Evolutionary conservation across 805 yeast species (phyloP), one percentile per base, ranked within the genome.

Genomic region (Debaryomyces maramus): DNA sequence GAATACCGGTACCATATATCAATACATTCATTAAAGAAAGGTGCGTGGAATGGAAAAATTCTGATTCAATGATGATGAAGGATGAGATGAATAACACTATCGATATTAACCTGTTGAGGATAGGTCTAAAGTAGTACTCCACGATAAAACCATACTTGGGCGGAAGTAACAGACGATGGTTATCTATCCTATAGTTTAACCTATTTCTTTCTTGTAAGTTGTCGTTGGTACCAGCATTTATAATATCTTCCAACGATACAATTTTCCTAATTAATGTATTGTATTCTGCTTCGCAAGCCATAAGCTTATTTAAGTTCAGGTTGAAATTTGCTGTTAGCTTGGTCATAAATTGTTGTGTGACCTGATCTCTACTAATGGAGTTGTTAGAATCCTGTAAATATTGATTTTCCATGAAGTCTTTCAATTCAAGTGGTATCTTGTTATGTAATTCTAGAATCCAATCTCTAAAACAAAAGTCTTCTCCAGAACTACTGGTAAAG

Each of bases 21-120:
- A 80, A 46, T 2, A 67, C 27, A 44, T 85, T 83, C 32, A 87
- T 73, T 3, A 85, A 56, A 8, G 91, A 85, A 11, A 80, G 58
- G 36, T 55, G 65, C 1, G 90, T 79, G 3, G 88, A 85, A 56
- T 86, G 90, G 39, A 84, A 71, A 24, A 83, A 63, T 54, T 88
- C 96, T 14, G 90, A 82, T 63, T 85, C 81, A n/a, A 83, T 70
- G 3, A 88, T 64, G 2, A 79, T 53, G 5, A 79, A 56, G 0
- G 90, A 77, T 5, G 77, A 50, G 0, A 53, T 30, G 9, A 67
- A 68, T 14, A 83, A 52, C 0, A 70, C 10, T 0, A 73, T 39
- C 0, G 87, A 72, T 14, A 64, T 44, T 0, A 71, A 15, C n/a
- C 78, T 63, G 32, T 73, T 71, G 1, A 67, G 29, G 5, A 59